Percentiles rank a stretch among this genome's conserved stretches.
These are phyloP conservation scores for Wickerhamia fluorescens DNA, from an alignment of 805 yeast species.

Conservation along the genomic window DNA sequence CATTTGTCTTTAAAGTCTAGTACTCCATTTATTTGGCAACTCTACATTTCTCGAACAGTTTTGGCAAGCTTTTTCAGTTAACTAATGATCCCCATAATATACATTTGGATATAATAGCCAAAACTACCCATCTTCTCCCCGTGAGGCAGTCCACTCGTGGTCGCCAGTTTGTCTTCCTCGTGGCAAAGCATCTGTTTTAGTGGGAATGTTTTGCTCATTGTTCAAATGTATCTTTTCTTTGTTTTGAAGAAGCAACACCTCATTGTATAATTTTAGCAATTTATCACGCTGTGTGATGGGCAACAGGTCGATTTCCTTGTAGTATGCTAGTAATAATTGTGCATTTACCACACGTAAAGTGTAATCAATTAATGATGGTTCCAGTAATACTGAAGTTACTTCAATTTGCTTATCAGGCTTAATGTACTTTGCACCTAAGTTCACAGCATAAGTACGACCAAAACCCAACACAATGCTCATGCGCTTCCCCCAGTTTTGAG, in stretches of 20 bases:
- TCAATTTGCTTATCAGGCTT: constrained; percentile 21
- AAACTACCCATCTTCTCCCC: constrained; percentile 80
- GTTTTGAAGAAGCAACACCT: constrained; percentile 29
- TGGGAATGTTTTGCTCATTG: constrained; percentile 10
- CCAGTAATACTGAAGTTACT: constrained; percentile 31
- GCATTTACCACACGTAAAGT: neutral
- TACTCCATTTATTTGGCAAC: no score
- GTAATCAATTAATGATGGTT: constrained; percentile 29
- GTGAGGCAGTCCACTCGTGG: constrained; percentile 61
- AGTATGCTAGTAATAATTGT: neutral
- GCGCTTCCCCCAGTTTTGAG: constrained; percentile 84
- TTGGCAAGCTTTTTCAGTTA: no score
- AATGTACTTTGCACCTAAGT: constrained; percentile 67
- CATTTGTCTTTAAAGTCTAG: no score
- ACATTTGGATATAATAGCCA: no score
- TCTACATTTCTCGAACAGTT: no score
- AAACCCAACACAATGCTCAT: constrained; percentile 85
- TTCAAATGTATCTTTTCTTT: constrained; percentile 17
- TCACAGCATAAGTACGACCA: constrained; percentile 53
- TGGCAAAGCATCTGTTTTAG: constrained; percentile 13
- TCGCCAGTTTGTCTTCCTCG: constrained; percentile 71
- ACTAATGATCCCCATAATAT: no score
- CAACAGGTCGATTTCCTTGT: constrained; percentile 10
- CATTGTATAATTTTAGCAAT: constrained; percentile 23
- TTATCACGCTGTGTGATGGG: constrained; percentile 12